These are phyloP conservation scores for Aphanomyces stellatus DNA, from an alignment of 352 stramenopile genomes.

Conservation along the genomic window DNA sequence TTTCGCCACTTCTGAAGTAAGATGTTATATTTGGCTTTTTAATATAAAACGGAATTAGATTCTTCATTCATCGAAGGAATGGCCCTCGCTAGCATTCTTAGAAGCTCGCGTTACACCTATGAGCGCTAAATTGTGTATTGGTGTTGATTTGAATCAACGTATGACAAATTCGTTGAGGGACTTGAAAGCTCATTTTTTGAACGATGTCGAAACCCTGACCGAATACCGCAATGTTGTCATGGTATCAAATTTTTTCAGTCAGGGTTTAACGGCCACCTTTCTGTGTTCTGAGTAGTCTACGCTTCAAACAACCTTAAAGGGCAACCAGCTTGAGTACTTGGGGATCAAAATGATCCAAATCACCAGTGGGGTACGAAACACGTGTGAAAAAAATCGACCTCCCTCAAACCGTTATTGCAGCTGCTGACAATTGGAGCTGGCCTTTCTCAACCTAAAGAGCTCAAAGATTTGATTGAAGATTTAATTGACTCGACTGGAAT, in stretches of 20 bases:
- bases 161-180: slow-evolving; percentile 62
- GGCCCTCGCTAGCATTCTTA: slow-evolving; percentile 41
- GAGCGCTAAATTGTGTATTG: slow-evolving; percentile 45
- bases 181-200: slow-evolving; percentile 67
- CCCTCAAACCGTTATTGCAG: slow-evolving; percentile 6
- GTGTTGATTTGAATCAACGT: slow-evolving; percentile 48
- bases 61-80: slow-evolving; percentile 19
- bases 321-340: slow-evolving; percentile 16
- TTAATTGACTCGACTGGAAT: slow-evolving; percentile 46
- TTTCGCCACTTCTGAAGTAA: too few species aligned
- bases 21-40: too few species aligned
- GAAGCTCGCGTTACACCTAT: slow-evolving; percentile 44
- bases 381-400: neutral
- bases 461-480: slow-evolving; percentile 60
- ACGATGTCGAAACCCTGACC: slow-evolving; percentile 50
- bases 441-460: slow-evolving; percentile 64
- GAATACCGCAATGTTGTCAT: slow-evolving; percentile 28
- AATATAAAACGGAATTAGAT: too few species aligned
- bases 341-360: slow-evolving; percentile 48
- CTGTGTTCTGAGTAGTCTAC: neutral
- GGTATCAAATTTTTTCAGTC: too few species aligned
- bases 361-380: slow-evolving; percentile 34
- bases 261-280: too few species aligned
- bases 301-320: slow-evolving; percentile 10
- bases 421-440: slow-evolving; percentile 63